Evolutionary conservation across 2,329 filamentous ascomycete species (phyloP), one percentile per base, ranked within the genome.

Genomic region (Pestalotiopsis sp.): DNA sequence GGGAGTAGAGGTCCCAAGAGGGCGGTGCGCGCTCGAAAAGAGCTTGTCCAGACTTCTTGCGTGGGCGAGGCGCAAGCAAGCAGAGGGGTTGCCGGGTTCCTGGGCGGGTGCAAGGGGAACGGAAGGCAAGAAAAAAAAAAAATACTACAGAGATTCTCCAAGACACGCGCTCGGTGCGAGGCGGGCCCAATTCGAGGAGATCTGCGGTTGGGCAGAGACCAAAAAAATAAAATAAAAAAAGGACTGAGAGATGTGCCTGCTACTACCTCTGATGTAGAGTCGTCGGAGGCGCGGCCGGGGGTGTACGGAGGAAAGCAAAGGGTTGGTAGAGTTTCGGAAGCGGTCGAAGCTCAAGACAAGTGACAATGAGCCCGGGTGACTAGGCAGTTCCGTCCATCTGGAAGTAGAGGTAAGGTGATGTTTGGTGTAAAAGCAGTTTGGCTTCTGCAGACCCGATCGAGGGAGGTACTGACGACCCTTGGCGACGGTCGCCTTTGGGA

Each of bases 151-250:
- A 52, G 31, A 36, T 36, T 20, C 61, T 64, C 61, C 61, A 64
- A 74, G 72, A 73, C 67, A 70, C 72, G 67, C 69, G 71, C 68
- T 68, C 70, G 27, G 67, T 68, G 70, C 66, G 69, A 72, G 69
- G 59, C 59, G 27, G 57, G 71, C 74, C 70, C 70, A 73, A 72
- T 61, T 67, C 69, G 68, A 74, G 72, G 74, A 66, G 76, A 80
- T 80, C 78, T 77, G 78, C 78, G 75, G 78, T 80, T 80, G 78
- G 78, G 78, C 78, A 79, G 77, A 76, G 74, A 79, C 72, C 73
- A 69, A n/a, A 52, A 52, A 52, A 52, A 52, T 52, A 52, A 52
- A 20, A 52, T 52, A 52, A 52, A 52, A 45, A 52, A 52, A 52
- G 45, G n/a, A 52, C 45, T 52, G 45, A 52, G n/a, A 52, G 45